Percentiles rank a stretch among this genome's conserved stretches.
Conservation (phyloP, 2,329 filamentous ascomycete genomes). For the Ophiostoma sp. region DNA sequence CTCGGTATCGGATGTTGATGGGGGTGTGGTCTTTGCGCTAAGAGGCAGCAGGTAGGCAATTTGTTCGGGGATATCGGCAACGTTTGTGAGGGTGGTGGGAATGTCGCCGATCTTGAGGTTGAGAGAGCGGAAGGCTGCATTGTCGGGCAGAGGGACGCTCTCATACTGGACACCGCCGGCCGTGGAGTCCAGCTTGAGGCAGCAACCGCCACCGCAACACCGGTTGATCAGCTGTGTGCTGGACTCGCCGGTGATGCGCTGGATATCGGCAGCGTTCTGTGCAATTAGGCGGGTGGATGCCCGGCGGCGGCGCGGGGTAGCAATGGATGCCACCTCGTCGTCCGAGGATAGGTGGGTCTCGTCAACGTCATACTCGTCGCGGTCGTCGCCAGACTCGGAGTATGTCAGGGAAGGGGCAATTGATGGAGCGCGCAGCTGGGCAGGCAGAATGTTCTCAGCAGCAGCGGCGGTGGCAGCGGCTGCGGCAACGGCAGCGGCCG, state of each 20-base stretch:
- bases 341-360: slow-evolving; percentile 40
- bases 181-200: slow-evolving; percentile 46
- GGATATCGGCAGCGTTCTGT: slow-evolving; percentile 57
- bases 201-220: slow-evolving; percentile 62
- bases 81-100: slow-evolving; percentile 64
- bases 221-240: slow-evolving; percentile 57
- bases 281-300: slow-evolving; percentile 65
- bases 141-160: slow-evolving; percentile 61
- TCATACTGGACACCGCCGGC: slow-evolving; percentile 49
- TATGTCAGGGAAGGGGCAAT: slow-evolving; percentile 58
- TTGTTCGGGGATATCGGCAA: slow-evolving; percentile 68
- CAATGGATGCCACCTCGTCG: slow-evolving; percentile 27
- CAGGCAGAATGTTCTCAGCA: slow-evolving; percentile 38
- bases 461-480: slow-evolving; percentile 36
- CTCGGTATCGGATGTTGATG: slow-evolving; percentile 24
- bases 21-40: slow-evolving; percentile 35
- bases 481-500: slow-evolving; percentile 24
- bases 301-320: slow-evolving; percentile 47
- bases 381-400: slow-evolving; percentile 56
- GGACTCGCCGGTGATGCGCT: slow-evolving; percentile 59
- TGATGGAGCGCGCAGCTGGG: slow-evolving; percentile 45
- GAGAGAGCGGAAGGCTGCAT: slow-evolving; percentile 76
- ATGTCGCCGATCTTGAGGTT: slow-evolving; percentile 71
- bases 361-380: slow-evolving; percentile 47
- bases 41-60: slow-evolving; percentile 65